These are phyloP conservation scores for Colletotrichum limetticola DNA, from an alignment of 2,329 filamentous ascomycete genomes.

Conservation along the genomic window DNA sequence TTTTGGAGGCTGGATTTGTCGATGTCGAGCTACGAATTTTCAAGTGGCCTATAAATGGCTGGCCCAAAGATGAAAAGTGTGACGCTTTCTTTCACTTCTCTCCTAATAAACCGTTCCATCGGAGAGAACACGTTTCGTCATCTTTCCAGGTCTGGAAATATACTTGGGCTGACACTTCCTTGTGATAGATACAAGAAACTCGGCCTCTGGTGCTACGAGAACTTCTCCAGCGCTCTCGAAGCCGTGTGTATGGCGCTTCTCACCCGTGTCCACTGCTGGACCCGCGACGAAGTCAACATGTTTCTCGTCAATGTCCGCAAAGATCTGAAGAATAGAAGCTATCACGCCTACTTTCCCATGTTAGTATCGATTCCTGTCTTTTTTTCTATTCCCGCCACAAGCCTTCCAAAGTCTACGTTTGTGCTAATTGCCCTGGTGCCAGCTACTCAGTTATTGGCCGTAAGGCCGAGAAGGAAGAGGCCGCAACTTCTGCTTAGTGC, in stretches of 20 bases:
- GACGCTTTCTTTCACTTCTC: background rate
- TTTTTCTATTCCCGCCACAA: too few species aligned
- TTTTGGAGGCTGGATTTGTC: background rate
- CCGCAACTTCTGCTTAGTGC: background rate
- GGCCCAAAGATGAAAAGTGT: background rate
- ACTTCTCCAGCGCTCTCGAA: background rate
- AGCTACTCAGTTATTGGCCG: background rate
- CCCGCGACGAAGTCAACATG: background rate
- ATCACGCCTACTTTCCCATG: background rate
- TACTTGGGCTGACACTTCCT: background rate
- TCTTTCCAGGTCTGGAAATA: background rate
- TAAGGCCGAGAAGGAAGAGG: background rate
- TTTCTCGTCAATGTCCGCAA: background rate
- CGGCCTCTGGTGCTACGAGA: background rate
- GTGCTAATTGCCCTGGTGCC: too few species aligned
- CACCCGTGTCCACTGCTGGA: background rate
- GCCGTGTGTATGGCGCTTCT: background rate
- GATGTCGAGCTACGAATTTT: background rate
- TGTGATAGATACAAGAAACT: background rate
- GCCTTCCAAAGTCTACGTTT: too few species aligned
- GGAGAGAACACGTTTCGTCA: background rate
- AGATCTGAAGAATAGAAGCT: background rate
- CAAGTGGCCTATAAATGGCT: background rate
- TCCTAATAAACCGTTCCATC: fast-evolving
- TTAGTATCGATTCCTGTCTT: background rate